Percentiles rank a stretch among this genome's conserved stretches.
Conservation (phyloP, 2,329 filamentous ascomycete genomes). For the Fonsecaea nubica region DNA sequence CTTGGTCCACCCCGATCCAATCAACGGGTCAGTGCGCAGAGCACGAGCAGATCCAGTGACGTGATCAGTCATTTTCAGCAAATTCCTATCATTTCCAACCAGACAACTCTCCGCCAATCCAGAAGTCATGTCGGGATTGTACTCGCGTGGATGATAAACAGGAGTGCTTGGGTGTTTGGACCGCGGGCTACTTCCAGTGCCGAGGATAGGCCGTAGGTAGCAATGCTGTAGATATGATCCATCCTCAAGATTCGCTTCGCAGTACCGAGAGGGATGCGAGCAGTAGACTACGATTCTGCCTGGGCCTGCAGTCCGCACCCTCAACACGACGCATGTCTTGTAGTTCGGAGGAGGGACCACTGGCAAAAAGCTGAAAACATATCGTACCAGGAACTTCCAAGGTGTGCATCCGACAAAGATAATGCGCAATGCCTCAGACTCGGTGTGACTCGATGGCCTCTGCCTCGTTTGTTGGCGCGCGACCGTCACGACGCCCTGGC, state of each 20-base stretch:
- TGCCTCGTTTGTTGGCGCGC: not conserved
- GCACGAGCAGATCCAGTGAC: not conserved
- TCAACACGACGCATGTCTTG: not conserved
- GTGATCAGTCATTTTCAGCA: not conserved
- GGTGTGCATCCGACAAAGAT: not conserved
- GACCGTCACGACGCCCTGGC: not conserved
- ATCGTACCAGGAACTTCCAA: not conserved
- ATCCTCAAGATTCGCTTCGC: not conserved
- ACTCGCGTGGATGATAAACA: not conserved
- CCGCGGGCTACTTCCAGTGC: not conserved
- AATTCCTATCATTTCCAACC: not conserved
- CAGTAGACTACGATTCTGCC: not conserved
- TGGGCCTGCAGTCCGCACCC: not conserved
- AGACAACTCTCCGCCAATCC: not conserved
- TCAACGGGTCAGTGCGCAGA: not conserved
- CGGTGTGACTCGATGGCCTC: not conserved
- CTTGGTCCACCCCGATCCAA: not conserved
- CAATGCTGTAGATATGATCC: not conserved
- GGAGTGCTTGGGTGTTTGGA: not conserved
- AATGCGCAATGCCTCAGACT: not conserved
- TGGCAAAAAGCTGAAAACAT: not conserved
- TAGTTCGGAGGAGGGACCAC: not conserved
- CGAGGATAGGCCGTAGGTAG: not conserved
- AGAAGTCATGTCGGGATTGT: not conserved
- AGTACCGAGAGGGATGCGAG: not conserved